These are phyloP conservation scores for Aegilops speltoides DNA, from an alignment of 176 grass and related monocot genomes.

Conservation along the genomic window DNA sequence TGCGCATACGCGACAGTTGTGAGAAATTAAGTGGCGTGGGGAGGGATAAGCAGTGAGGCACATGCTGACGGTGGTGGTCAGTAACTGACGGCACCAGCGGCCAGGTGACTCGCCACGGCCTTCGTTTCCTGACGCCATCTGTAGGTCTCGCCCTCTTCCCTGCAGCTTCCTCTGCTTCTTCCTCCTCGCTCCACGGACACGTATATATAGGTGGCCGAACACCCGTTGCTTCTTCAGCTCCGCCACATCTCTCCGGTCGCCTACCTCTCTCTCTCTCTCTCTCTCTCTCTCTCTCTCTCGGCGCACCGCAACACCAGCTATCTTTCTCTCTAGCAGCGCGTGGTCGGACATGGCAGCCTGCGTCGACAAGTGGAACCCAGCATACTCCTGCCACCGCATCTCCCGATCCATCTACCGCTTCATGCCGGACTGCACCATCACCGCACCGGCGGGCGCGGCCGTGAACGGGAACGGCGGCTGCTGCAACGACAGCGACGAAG, in stretches of 20 bases:
- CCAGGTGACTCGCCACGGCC: neutral
- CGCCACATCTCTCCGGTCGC: neutral
- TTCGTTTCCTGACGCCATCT: neutral
- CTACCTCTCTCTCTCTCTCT: neutral
- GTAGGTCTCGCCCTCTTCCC: constrained; percentile 5
- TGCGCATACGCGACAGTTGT: too few relatives aligned
- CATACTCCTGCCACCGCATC: constrained; percentile 17
- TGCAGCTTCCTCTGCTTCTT: constrained; percentile 34
- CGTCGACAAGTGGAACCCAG: constrained; percentile 60
- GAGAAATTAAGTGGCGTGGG: neutral
- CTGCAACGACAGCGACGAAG: constrained; percentile 35
- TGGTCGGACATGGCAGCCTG: constrained; percentile 61
- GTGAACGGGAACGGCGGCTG: neutral
- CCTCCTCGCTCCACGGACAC: neutral
- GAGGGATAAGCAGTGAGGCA: neutral
- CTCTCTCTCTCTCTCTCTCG: neutral
- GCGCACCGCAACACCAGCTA: neutral
- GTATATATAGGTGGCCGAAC: constrained; percentile 48
- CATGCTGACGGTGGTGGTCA: neutral
- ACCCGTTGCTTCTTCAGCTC: neutral
- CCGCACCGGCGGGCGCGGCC: neutral
- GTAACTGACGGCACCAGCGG: neutral
- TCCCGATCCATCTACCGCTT: constrained; percentile 10
- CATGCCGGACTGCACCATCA: neutral
- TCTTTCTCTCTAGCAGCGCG: neutral